Percentiles rank a stretch among this genome's conserved stretches.
Conservation (phyloP, 495 filamentous ascomycete genomes). For the Cudoniella acicularis region DNA sequence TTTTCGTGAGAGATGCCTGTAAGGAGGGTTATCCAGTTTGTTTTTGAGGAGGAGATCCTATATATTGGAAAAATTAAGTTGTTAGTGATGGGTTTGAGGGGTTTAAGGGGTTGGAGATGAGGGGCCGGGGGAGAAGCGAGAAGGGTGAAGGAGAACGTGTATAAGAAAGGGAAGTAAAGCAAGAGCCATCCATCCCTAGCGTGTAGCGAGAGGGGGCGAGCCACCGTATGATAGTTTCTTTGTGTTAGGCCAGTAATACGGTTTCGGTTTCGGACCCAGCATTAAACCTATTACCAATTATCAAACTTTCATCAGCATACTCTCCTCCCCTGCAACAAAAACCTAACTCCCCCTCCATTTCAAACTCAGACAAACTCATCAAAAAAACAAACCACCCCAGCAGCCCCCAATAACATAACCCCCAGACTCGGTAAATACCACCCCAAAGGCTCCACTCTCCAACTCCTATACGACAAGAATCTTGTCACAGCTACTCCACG, state of each 20-base stretch:
- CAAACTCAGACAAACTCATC: no score
- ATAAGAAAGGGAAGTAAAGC: conserved; percentile 50
- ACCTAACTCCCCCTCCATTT: no score
- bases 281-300: conserved; percentile 35
- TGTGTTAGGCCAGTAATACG: conserved; percentile 56
- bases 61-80: conserved; percentile 1
- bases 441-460: conserved; percentile 29
- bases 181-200: conserved; percentile 49
- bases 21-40: conserved; percentile 45
- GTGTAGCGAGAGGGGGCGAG: conserved; percentile 48
- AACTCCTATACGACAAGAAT: conserved; percentile 36
- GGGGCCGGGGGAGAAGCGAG: no score
- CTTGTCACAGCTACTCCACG: not conserved
- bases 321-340: no score
- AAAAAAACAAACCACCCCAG: conserved; percentile 45
- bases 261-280: conserved; percentile 44
- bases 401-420: conserved; percentile 33
- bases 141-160: conserved; percentile 23
- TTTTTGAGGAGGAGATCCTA: conserved; percentile 14
- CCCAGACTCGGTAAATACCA: conserved; percentile 45
- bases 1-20: conserved; percentile 56
- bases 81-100: no score
- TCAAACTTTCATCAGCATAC: not conserved
- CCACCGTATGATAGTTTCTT: conserved; percentile 24
- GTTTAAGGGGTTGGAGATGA: no score